Base-by-base conservation (phyloP, 345 rosid genomes). In the Sapria himalayana region DNA sequence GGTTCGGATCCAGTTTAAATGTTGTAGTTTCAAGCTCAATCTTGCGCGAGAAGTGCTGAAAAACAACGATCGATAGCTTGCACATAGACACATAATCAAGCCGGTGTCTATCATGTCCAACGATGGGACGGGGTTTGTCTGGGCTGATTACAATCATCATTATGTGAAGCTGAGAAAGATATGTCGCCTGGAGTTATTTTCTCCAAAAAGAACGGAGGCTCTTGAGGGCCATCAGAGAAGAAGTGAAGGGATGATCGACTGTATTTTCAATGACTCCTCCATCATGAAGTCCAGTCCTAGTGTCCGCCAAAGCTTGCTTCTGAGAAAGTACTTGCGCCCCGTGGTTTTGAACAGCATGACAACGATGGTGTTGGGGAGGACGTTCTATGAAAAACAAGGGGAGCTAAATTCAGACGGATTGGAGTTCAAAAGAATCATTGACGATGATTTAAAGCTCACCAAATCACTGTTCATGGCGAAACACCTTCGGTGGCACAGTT, bases 71-170 rank as follows among this genome's bases (percentile, higher is more conserved):
- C 94, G 81, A 29, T 74, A 73, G 51, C 59, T 86, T 5, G 81
- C 94, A 2, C 77, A 81, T 42, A 22, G 97, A 39, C 82, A 86
- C 41, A 37, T 94, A 40, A 81, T 61, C 33, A 42, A 92, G 42
- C 68, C 85, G 2, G 59, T 79, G 0, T 81, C 85, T 3, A 78
- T 65, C 54, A 81, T 86, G 40, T 78, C 92, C 52, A 70, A 71
- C 41, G 73, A 81, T 19, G 94, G 97, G 0, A 42, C 71, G 43
- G 97, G 81, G 51, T 80, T 86, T 1, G 81, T 81, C 12, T 86
- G 97, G 97, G 97, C 97, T 0, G 97, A 86, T 36, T 86, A 81
- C 16, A 89, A 92, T 1, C 85, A 94, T 14, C 97, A 86, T 35
- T 86, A 78, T 34, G 97, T 86, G 1, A 86, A 81, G 76, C 94